Evolutionary conservation across 176 grass and related monocot species (phyloP), one percentile per base, ranked within the genome.

Genomic region (Bothriochloa decipiens): DNA sequence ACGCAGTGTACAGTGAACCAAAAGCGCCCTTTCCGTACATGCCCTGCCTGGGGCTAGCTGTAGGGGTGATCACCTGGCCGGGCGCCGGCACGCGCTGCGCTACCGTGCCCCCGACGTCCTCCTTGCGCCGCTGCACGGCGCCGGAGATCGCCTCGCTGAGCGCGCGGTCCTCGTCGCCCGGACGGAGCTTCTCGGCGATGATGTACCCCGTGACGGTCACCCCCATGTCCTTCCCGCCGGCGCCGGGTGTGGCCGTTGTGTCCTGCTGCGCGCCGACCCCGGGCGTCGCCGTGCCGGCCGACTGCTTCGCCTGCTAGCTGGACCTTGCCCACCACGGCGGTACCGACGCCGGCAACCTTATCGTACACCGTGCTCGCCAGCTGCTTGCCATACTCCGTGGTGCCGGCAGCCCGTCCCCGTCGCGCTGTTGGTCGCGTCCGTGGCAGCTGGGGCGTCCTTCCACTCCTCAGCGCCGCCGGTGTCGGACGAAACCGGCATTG

Each of bases 111-210:
- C 53, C 75, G 26, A 67, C 84, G 25, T 23, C 82, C 60, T 88
- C 85, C 83, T 93, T 92, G 53, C 83, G 92, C 50, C 41, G 85
- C 85, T 82, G 85, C 69, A 95, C 72, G 28, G 82, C 81, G 50
- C 83, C 86, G 8, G 93, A 78, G 90, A 98, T 96, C 36, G 91
- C 58, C 37, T 88, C 66, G 76, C 89, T 90, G 35, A 98, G 88
- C 3, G 83, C 84, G 37, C 87, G 76, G 36, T 98, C 83, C 47
- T 92, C 93, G 25, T 95, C 96, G 3, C 89, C 86, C 0, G 96
- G 96, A 14, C 91, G 94, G 64, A 98, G 87, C 83, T 87, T 92
- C 81, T 95, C 91, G 2, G 88, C 79, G 62, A 95, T n/a, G n/a
- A n/a, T 72, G 58, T 85, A 95, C 29, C 81, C 91, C 27, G 77